Conservation (phyloP, 1,284 basidiomycete species). For the Apiotrichum sp. region DNA sequence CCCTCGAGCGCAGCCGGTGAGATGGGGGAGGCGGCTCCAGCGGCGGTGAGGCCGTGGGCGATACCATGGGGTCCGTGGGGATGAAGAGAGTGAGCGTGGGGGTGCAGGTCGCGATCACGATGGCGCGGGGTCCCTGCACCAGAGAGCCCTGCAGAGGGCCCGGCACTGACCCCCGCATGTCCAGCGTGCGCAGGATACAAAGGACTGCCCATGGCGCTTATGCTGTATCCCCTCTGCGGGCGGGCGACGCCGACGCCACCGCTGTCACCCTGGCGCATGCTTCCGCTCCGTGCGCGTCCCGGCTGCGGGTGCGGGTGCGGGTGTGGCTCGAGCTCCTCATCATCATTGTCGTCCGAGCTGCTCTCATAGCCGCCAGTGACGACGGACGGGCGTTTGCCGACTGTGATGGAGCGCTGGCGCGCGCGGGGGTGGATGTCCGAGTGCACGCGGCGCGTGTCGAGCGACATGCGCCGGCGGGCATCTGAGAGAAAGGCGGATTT, state of each 20-base stretch:
- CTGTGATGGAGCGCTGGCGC: conserved; percentile 7
- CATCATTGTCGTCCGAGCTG: conserved; percentile 22
- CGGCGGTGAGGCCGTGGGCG: not conserved
- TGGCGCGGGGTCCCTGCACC: too few relatives aligned
- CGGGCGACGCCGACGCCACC: not conserved
- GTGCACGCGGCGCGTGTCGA: conserved; percentile 5
- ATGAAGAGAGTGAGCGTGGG: not conserved
- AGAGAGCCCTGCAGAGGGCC: too few relatives aligned
- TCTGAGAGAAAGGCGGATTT: too few relatives aligned
- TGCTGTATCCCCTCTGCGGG: too few relatives aligned
- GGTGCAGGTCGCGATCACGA: too few relatives aligned
- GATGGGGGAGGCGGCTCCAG: too few relatives aligned
- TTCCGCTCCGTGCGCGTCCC: too few relatives aligned
- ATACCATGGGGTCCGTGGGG: not conserved
- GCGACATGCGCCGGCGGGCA: not conserved
- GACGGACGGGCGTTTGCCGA: conserved; percentile 9
- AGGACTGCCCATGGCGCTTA: too few relatives aligned
- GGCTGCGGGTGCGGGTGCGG: too few relatives aligned
- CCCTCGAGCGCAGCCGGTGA: not conserved
- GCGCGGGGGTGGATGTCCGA: conserved; percentile 3
- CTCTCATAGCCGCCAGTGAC: conserved; percentile 41
- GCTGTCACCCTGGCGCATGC: not conserved
- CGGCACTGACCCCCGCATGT: too few relatives aligned
- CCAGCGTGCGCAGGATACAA: too few relatives aligned
- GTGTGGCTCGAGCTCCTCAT: not conserved